Base-by-base conservation (phyloP, 139 green algal species). In the Asterochloris sp. region DNA sequence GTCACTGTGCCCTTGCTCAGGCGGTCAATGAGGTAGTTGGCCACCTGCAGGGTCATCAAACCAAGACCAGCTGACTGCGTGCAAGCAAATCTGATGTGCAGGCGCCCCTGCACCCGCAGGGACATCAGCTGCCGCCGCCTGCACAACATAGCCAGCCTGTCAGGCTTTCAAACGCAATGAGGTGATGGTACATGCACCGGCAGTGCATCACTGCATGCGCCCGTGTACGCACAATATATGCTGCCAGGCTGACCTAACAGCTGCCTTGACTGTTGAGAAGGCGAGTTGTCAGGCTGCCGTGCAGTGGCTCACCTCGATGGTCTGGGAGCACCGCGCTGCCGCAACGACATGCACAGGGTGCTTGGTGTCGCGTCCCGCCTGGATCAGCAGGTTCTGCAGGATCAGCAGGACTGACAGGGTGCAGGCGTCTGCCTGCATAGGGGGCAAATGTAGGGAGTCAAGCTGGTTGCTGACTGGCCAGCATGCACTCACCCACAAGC, bases 21-120 rank as follows among this genome's bases (percentile, higher is more conserved):
- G 28, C 69, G 66, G 61, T 78, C 77, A 1, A 88, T 73, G 26
- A 88, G 76, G 68, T 82, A 85, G 74, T 88, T 88, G 74, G 85
- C 85, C 12, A 88, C 85, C 78, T 88, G 62, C 61, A 86, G 19
- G 19, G 17, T 23, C 17, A 21, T 26, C 66, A 23, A 23, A 71
- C 21, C 66, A 71, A 23, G 17, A 23, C 6, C 66, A 71, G 6
- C 17, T 71, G 4, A 21, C 66, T 26, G 66, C 8, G 19, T 2
- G 66, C 66, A 71, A 71, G 66, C 66, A 26, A 16, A 21, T 71
- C 66, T 26, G 66, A 71, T 71, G 21, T 71, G 19, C 17, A 21
- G 66, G 66, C 66, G 66, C 66, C 9, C 19, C 66, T 71, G 66
- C 8, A 71, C 2, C 19, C 4, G 66, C 66, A 71, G 17, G 6